Evolutionary conservation across 805 yeast genomes (phyloP).

Genomic region (Kregervanrija pseudodelftensis): DNA sequence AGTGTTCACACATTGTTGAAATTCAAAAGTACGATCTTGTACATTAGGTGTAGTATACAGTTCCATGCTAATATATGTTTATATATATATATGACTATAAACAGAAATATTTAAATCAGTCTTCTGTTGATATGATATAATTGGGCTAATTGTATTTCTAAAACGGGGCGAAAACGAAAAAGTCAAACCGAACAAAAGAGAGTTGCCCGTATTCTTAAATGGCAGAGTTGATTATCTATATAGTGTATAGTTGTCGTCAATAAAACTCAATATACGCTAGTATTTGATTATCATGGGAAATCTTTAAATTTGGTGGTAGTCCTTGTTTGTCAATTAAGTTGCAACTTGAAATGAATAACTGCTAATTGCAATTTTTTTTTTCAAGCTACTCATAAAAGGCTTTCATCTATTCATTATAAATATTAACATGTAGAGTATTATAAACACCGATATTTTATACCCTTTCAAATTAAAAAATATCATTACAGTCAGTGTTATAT

Average conservation of each 20-base stretch:
- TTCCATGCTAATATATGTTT: constrained; percentile 13
- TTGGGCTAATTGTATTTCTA: neutral
- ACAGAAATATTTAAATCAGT: neutral
- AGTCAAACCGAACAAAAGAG: neutral
- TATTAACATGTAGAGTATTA: no score
- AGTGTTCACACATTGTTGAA: constrained; percentile 82
- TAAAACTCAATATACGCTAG: no score
- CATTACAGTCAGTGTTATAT: no score
- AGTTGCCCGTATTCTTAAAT: neutral
- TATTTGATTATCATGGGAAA: no score
- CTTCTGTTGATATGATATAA: neutral
- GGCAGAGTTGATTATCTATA: neutral
- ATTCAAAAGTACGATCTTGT: constrained; percentile 86
- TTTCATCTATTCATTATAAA: no score
- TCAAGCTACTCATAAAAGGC: no score
- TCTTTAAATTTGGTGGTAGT: no score
- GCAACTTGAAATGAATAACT: no score
- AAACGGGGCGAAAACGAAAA: neutral
- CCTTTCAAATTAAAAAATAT: no score
- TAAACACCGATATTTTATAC: no score
- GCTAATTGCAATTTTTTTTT: no score
- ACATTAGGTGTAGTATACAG: constrained; percentile 28
- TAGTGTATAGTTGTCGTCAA: neutral
- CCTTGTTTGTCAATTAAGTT: no score
- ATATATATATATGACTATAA: neutral